Percentiles rank a stretch among this genome's conserved stretches.
phyloP scores from a whole-genome alignment of 495 filamentous ascomycete genomes.

The Aspergillus nanangensis region DNA sequence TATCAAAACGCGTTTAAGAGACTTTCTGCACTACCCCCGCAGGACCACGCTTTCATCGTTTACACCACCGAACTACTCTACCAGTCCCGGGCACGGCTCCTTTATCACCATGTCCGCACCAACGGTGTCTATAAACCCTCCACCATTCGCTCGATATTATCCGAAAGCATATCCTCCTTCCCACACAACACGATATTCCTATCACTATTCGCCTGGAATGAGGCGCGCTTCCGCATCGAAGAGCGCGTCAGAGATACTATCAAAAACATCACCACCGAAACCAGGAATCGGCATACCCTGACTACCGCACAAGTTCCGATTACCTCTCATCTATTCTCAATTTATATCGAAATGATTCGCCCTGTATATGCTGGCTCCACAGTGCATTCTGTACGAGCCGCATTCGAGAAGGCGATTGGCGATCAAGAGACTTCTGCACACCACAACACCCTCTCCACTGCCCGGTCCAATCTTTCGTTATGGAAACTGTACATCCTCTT shows the following conservation, averaged over 20 bases:
- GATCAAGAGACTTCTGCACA: slow-evolving; percentile 22
- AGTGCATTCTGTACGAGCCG: slow-evolving; percentile 53
- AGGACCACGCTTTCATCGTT: slow-evolving; percentile 26
- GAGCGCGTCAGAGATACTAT: slow-evolving; percentile 66
- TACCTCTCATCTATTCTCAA: slow-evolving; percentile 54
- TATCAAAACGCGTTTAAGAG: slow-evolving; percentile 44
- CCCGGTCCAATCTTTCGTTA: slow-evolving; percentile 41
- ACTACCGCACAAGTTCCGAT: slow-evolving; percentile 41
- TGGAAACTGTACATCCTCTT: slow-evolving; percentile 69
- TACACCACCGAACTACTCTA: slow-evolving; percentile 52
- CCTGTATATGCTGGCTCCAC: slow-evolving; percentile 45
- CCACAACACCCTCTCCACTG: slow-evolving; percentile 30
- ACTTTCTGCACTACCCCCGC: slow-evolving; percentile 28
- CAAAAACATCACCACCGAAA: slow-evolving; percentile 36
- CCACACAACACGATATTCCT: slow-evolving; percentile 79
- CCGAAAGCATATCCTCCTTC: slow-evolving; percentile 55
- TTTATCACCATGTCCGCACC: slow-evolving; percentile 60
- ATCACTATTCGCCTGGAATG: slow-evolving; percentile 64
- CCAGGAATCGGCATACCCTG: background rate
- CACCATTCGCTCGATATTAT: slow-evolving; percentile 55
- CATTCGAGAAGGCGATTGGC: slow-evolving; percentile 67
- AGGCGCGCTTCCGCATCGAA: slow-evolving; percentile 61
- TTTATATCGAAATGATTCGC: slow-evolving; percentile 58
- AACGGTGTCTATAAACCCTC: slow-evolving; percentile 58
- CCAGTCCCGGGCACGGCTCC: slow-evolving; percentile 62